A percentile compares a stretch with the other conserved stretches of the same genome.
Conservation (phyloP, 768 basidiomycete genomes). For the Lactarius hatsudake region DNA sequence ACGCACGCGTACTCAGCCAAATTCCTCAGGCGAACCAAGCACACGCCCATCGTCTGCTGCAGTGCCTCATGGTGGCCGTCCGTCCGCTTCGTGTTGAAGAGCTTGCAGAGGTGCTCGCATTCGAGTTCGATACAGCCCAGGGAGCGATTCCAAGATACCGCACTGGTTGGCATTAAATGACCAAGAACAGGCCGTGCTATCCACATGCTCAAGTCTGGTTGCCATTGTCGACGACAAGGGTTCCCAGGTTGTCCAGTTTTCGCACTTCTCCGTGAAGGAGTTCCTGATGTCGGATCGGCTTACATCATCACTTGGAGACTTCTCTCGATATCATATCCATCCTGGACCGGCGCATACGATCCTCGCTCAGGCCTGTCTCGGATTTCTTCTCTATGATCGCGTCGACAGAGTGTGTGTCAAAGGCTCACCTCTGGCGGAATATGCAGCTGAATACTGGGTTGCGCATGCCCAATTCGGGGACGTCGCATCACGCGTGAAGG, state of each 20-base stretch:
- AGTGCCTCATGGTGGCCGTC: neutral
- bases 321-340: too few relatives aligned
- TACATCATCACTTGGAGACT: too few relatives aligned
- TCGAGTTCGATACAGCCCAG: neutral
- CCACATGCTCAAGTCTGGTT: neutral
- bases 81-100: neutral
- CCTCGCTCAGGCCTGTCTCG: neutral
- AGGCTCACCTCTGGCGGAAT: neutral
- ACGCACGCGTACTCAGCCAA: neutral
- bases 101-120: neutral
- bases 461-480: neutral
- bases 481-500: neutral
- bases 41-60: neutral
- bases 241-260: too few relatives aligned
- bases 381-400: neutral
- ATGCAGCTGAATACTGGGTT: neutral
- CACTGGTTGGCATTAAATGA: neutral
- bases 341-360: too few relatives aligned
- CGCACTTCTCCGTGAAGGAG: too few relatives aligned
- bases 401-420: neutral
- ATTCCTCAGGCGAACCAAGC: neutral
- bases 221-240: too few relatives aligned
- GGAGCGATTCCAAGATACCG: neutral
- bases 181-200: neutral
- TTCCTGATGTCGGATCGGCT: too few relatives aligned